phyloP scores from a whole-genome alignment of 2,329 filamentous ascomycete genomes.

The Trichoderma atrobrunneum region DNA sequence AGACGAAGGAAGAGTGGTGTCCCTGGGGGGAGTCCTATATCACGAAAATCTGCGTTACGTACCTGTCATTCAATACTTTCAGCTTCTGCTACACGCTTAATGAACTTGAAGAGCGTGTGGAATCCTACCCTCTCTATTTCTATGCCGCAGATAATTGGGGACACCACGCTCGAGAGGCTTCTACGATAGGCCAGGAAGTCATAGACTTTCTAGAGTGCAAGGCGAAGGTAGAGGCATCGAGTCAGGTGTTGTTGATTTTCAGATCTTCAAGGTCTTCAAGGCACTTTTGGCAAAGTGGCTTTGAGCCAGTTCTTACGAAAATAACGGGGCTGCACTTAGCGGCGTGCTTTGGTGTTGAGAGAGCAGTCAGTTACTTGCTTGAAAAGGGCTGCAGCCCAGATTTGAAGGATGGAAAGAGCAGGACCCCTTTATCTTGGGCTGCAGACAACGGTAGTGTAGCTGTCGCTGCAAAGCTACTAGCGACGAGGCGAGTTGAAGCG shows the following conservation, averaged over 20 bases:
- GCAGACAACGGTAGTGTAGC: background rate
- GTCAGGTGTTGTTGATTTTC: too few species aligned
- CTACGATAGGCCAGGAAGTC: background rate
- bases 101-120: background rate
- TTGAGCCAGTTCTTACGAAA: too few species aligned
- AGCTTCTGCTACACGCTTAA: too few species aligned
- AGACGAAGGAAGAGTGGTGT: conserved; percentile 31
- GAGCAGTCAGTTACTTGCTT: background rate
- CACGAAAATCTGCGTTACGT: conserved; percentile 33
- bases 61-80: conserved; percentile 36
- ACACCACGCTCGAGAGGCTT: background rate
- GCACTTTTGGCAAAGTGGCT: too few species aligned
- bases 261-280: too few species aligned
- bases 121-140: background rate
- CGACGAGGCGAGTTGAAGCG: background rate
- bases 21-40: conserved; percentile 31
- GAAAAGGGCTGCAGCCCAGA: background rate
- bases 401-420: background rate
- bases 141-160: conserved; percentile 5
- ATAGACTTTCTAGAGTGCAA: background rate
- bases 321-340: too few species aligned
- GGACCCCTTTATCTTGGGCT: background rate
- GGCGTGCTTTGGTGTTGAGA: background rate
- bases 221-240: background rate
- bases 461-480: background rate